phyloP scores from a whole-genome alignment of 805 yeast genomes.

The Lipomyces sp. region DNA sequence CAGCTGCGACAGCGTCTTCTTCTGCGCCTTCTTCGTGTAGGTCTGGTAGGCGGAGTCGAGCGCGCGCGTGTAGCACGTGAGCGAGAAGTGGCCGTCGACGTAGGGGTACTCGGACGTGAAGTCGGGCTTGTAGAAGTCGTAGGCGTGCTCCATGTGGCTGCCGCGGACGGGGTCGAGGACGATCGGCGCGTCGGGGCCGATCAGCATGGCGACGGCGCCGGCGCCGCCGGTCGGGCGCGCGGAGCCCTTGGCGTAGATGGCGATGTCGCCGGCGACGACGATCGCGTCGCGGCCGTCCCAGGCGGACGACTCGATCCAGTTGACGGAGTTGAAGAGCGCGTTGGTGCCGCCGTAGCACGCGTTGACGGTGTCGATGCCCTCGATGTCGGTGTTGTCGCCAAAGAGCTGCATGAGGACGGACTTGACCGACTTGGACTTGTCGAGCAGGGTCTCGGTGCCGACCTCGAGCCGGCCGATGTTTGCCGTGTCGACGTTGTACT shows the following conservation, averaged over 20 bases:
- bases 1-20: slow-evolving; percentile 46
- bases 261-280: slow-evolving; percentile 97
- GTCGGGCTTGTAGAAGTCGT: slow-evolving; percentile 92
- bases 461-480: slow-evolving; percentile 93
- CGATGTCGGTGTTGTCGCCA: slow-evolving; percentile 83
- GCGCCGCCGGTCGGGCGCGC: slow-evolving; percentile 99
- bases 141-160: slow-evolving; percentile 91
- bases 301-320: slow-evolving; percentile 92
- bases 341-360: slow-evolving; percentile 99
- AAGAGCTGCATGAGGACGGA: slow-evolving; percentile 92
- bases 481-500: slow-evolving; percentile 77
- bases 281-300: slow-evolving; percentile 99
- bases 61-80: slow-evolving; percentile 91
- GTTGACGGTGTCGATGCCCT: slow-evolving; percentile 92
- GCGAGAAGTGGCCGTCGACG: slow-evolving; percentile 95
- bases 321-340: slow-evolving; percentile 87
- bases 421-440: slow-evolving; percentile 95
- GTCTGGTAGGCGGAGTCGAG: slow-evolving; percentile 79
- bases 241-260: slow-evolving; percentile 92
- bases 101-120: slow-evolving; percentile 94
- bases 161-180: slow-evolving; percentile 89
- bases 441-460: slow-evolving; percentile 95
- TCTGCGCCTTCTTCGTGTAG: slow-evolving; percentile 72
- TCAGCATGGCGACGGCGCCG: slow-evolving; percentile 88
- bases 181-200: slow-evolving; percentile 97